Evolutionary conservation across 768 basidiomycete genomes (phyloP), one percentile per base, ranked within the genome.

Genomic region (Trametes sanguinea): DNA sequence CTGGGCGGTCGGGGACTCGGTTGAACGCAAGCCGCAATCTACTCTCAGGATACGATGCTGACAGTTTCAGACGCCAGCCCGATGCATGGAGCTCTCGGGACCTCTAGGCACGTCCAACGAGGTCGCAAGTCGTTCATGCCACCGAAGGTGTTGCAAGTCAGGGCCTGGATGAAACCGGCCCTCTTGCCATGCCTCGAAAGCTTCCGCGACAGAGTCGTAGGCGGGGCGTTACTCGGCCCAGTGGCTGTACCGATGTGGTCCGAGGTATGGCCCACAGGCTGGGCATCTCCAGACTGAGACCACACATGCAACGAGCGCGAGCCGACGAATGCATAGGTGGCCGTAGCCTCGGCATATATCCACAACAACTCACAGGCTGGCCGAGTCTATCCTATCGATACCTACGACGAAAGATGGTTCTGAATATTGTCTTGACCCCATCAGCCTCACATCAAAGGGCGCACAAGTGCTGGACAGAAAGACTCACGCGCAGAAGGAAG

Each of bases 191-290:
- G 27, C 27, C 10, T 47, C 46, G 46, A 29, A 29, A 29, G 27
- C 46, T 27, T n/a, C 6, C 30, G 32, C n/a, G 17, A 17, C 17
- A 14, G 30, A 22, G 10, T 5, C 53, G 27, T 13, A 13, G 4
- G 43, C 44, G n/a, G 11, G 22, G 39, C 29, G 39, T 27, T 35
- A 35, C 22, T 8, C 16, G 37, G 33, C 37, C 35, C 37, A 30
- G 8, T 17, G 16, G 37, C 35, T 39, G 40, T 42, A 48, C 40
- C 57, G 40, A 35, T 14, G 47, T 11, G 47, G 39, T 32, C 57
- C 48, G 57, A 51, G 29, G 48, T 48, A 58, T 58, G 11, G 48
- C 57, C 44, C 16, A 8, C 47, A 30, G 22, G 46, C 22, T 37
- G 22, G 39, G 14, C 45, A 29, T 22, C 30, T 51, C 39, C 14